A percentile compares a stretch with the other conserved stretches of the same genome.
Conservation (phyloP, 1,284 basidiomycete genomes). For the Anthracocystis panici-leucophaei region DNA sequence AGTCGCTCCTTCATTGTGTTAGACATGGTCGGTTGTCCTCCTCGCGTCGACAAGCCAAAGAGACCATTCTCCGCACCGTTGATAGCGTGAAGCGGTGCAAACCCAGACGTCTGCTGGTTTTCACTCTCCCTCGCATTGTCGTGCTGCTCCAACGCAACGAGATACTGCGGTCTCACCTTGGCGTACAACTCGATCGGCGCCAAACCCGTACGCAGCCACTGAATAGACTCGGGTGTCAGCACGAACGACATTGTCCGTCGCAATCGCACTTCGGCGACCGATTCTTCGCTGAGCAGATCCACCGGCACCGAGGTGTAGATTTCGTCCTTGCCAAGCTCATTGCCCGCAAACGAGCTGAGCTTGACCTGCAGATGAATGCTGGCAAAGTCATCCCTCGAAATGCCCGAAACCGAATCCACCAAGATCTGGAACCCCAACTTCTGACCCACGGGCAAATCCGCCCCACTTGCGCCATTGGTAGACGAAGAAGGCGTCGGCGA, state of each 20-base stretch:
- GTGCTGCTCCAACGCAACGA: slow-evolving; percentile 46
- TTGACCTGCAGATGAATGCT: slow-evolving; percentile 59
- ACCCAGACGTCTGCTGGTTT: slow-evolving; percentile 5
- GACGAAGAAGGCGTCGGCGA: slow-evolving; percentile 40
- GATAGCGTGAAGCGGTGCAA: slow-evolving; percentile 29
- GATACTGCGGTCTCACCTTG: slow-evolving; percentile 37
- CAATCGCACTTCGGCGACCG: slow-evolving; percentile 45
- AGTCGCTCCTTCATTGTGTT: slow-evolving; percentile 60
- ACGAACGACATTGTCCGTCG: slow-evolving; percentile 59
- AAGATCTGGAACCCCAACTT: slow-evolving; percentile 60
- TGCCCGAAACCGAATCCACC: slow-evolving; percentile 54
- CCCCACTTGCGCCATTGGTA: slow-evolving; percentile 10
- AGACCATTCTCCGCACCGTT: slow-evolving; percentile 8
- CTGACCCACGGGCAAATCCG: slow-evolving; percentile 49
- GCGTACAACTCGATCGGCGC: slow-evolving; percentile 60
- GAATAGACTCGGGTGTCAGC: slow-evolving; percentile 46
- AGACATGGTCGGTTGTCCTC: slow-evolving; percentile 10
- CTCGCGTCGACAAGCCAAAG: background rate
- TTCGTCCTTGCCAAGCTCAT: slow-evolving; percentile 48
- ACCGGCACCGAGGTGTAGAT: slow-evolving; percentile 56
- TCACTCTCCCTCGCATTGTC: slow-evolving; percentile 44
- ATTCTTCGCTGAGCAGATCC: slow-evolving; percentile 42
- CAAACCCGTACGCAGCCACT: slow-evolving; percentile 41
- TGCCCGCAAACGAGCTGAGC: slow-evolving; percentile 58
- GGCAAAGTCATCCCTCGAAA: slow-evolving; percentile 44